Percentiles rank a stretch among this genome's conserved stretches.
Conservation (phyloP, 192 early-diverging fungal species). For the Podila minutissima region DNA sequence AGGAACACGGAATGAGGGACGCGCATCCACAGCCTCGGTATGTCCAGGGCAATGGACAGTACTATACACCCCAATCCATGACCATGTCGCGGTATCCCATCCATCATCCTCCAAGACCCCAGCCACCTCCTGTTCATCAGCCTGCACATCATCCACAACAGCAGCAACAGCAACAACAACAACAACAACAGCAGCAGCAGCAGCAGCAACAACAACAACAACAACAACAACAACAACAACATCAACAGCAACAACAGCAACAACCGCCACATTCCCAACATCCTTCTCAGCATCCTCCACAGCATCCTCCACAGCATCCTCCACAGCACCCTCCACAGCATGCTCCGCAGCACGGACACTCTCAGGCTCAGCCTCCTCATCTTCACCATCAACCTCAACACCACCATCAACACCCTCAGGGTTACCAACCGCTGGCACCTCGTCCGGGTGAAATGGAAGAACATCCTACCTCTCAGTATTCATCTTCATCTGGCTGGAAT, state of each 20-base stretch:
- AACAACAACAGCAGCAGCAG: conserved; percentile 14
- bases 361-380: conserved; percentile 4
- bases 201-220: too few relatives aligned
- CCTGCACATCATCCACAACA: background rate
- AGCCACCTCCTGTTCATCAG: conserved; percentile 10
- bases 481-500: conserved; percentile 48
- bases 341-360: background rate
- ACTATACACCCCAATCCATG: conserved; percentile 36
- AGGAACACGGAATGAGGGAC: conserved; percentile 22
- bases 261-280: background rate
- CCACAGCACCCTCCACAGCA: background rate
- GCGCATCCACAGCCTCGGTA: background rate
- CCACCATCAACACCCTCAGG: conserved; percentile 31
- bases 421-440: conserved; percentile 10
- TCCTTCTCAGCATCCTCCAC: background rate
- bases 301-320: background rate
- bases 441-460: conserved; percentile 37
- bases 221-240: too few relatives aligned
- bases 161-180: conserved; percentile 16
- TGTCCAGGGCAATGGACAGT: conserved; percentile 18
- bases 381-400: conserved; percentile 22
- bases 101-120: conserved; percentile 14
- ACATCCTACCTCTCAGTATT: conserved; percentile 24
- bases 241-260: background rate
- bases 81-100: conserved; percentile 45